phyloP scores from a whole-genome alignment of 768 basidiomycete species.

The Podaxis mareebaensis region DNA sequence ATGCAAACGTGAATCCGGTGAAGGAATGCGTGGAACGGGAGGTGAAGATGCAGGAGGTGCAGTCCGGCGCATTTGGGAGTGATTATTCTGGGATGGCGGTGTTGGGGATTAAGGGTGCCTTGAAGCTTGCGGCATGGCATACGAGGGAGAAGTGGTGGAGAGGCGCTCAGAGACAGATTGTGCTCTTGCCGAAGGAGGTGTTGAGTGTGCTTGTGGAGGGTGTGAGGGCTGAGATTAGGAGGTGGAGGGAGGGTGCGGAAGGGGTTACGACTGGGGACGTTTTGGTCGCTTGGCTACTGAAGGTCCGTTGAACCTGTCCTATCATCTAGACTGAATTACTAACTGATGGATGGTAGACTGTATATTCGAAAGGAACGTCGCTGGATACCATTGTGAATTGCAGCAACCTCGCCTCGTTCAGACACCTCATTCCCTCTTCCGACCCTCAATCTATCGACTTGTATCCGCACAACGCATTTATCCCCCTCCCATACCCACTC shows the following conservation, averaged over 20 bases:
- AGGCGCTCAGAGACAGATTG: slow-evolving; percentile 33
- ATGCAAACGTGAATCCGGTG: slow-evolving; percentile 32
- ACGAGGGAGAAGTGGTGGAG: slow-evolving; percentile 37
- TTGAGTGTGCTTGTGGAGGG: slow-evolving; percentile 29
- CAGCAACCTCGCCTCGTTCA: slow-evolving; percentile 39
- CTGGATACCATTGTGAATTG: slow-evolving; percentile 33
- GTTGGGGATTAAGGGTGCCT: slow-evolving; percentile 28
- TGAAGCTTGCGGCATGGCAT: slow-evolving; percentile 37
- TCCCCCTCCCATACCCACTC: slow-evolving; percentile 41
- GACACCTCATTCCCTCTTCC: slow-evolving; percentile 25
- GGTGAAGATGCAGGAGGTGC: slow-evolving; percentile 12
- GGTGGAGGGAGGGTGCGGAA: slow-evolving; percentile 18
- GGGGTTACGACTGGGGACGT: slow-evolving; percentile 38
- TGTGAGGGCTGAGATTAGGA: slow-evolving; percentile 27
- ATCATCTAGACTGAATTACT: not conserved
- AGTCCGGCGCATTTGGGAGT: not conserved
- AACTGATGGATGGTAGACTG: slow-evolving; percentile 26
- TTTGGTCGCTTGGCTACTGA: slow-evolving; percentile 41
- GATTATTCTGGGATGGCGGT: slow-evolving; percentile 26
- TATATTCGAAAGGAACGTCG: slow-evolving; percentile 34
- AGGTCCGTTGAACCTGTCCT: slow-evolving; percentile 25
- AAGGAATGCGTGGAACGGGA: slow-evolving; percentile 28
- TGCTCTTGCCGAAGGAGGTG: slow-evolving; percentile 34
- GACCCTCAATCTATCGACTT: slow-evolving; percentile 21
- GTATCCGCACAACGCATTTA: slow-evolving; percentile 40